Evolutionary conservation across 2,329 filamentous ascomycete species (phyloP), one percentile per base, ranked within the genome.

Genomic region (Leptosphaerulina australis): DNA sequence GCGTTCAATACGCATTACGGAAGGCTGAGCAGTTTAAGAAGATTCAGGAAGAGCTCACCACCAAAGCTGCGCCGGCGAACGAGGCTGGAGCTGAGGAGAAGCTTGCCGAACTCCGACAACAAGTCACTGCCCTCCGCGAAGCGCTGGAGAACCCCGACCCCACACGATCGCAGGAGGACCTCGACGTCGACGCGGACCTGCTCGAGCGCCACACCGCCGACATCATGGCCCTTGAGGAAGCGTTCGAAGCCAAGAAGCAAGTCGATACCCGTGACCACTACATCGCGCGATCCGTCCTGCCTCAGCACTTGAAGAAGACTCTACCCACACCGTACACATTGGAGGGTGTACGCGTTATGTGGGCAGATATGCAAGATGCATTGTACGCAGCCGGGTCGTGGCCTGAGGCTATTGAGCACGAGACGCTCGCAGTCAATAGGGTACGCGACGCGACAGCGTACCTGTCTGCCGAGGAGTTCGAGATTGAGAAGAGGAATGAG

Each of bases 281-380:
- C 50, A 58, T 66, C 15, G 50, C 56, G 1, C 64, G 61, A 31
- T 64, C 62, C 30, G 55, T 68, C 6, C 60, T 69, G 1, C 66
- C 64, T 3, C 44, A 50, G 1, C 31, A 43, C 0, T 48, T 62
- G n/a, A 62, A 55, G 20, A 63, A 58, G 18, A 14, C 50, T 2
- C 53, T 49, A 10, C 59, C 60, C 21, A 55, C 40, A 11, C 62
- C 63, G 10, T 71, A 66, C 40, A 58, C 59, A 9, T 56, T 67
- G 5, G 47, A 66, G 3, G 62, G 57, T 22, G 58, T 74, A 2
- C 51, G 44, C 11, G 59, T 74, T 18, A 51, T 59, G 18, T 74
- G 72, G 72, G 62, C 64, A 5, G 65, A 74, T 34, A 43, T 71
- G 10, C 47, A 58, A 17, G 70, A 74, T 43, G 67, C 64, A 10